Percentiles rank a stretch among this genome's conserved stretches.
phyloP scores from a whole-genome alignment of 331 rosid species.

The Pyrus hybrid region DNA sequence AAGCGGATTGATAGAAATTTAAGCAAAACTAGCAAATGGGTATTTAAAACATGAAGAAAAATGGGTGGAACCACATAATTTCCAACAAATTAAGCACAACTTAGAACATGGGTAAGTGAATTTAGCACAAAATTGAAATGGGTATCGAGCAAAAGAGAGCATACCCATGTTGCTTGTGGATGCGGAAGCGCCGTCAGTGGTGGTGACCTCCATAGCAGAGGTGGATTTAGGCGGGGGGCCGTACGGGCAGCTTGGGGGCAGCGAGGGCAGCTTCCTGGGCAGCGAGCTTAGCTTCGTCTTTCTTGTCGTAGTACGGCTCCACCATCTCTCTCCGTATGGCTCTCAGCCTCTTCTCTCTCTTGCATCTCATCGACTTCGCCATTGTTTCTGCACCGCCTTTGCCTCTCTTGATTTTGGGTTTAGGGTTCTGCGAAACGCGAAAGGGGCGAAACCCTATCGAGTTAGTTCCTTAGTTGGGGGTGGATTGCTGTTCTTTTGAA shows the following conservation, averaged over 20 bases:
- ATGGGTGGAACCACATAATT: no score
- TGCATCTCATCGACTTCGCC: slow-evolving; percentile 91
- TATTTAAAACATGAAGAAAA: not conserved
- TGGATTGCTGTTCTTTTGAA: not conserved
- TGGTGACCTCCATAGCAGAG: slow-evolving; percentile 42
- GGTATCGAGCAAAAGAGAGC: not conserved
- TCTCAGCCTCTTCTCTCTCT: slow-evolving; percentile 81
- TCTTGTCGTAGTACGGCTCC: slow-evolving; percentile 72
- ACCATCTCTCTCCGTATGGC: slow-evolving; percentile 86
- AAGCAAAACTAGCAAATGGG: not conserved
- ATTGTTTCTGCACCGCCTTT: slow-evolving; percentile 20
- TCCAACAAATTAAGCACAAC: not conserved
- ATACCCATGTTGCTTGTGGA: slow-evolving; percentile 39
- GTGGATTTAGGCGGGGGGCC: slow-evolving; percentile 13
- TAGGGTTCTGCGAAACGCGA: slow-evolving; percentile 13
- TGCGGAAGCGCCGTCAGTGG: slow-evolving; percentile 14
- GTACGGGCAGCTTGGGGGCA: slow-evolving; percentile 75
- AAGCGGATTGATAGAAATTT: not conserved
- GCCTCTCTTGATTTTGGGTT: not conserved
- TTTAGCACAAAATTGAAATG: not conserved
- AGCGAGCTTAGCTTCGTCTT: slow-evolving; percentile 82
- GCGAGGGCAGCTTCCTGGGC: slow-evolving; percentile 89
- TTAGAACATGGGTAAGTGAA: not conserved
- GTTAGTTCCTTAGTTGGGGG: not conserved
- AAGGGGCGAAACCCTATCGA: not conserved